Base-by-base conservation (phyloP, 2,329 filamentous ascomycete genomes). In the Zopfia rhizophila region DNA sequence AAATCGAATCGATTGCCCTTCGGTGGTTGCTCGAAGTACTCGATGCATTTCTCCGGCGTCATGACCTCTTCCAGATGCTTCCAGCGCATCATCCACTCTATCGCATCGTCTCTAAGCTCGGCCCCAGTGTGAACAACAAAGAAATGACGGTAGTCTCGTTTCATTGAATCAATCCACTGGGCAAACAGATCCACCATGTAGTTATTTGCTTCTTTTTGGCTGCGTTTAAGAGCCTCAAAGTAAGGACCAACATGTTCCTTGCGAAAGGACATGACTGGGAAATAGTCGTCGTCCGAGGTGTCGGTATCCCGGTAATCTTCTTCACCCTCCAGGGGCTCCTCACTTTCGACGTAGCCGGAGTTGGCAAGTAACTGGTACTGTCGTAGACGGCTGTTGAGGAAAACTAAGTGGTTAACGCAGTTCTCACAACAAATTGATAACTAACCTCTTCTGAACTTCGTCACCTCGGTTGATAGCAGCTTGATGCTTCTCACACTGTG, bases 101-200 rank as follows among this genome's bases (percentile, higher is more conserved):
- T 5, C 4, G 37, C 17, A 3, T 54, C 50, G 1, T 36, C 22
- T 8, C 24, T 8, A 8, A 27, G 24, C n/a, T n/a, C n/a, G 1
- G 64, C 53, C n/a, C 66, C 52, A 0, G 63, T 63, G 16, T 70
- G 68, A 3, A 69, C 65, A 1, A 70, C 53, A 29, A 55, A 67
- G 44, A 60, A 65, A 4, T 66, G 60, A 12, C 68, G 66, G 36
- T 69, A 69, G 23, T 56, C 38, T 8, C 58, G 60, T 5, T 59
- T 56, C 42, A 58, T 32, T 4, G 61, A 55, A 5, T 56, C 42
- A 6, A 63, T 53, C 36, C 62, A 28, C 3, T 53, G 52, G 6
- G 55, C 57, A 21, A 63, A 70, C 39, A 65, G 59, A 7, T 53
- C 43, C 2, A 68, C 52, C 64, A 66, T 66, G 7, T 42, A 39